Conservation (phyloP, 2,329 filamentous ascomycete genomes). For the Shiraia sp. region DNA sequence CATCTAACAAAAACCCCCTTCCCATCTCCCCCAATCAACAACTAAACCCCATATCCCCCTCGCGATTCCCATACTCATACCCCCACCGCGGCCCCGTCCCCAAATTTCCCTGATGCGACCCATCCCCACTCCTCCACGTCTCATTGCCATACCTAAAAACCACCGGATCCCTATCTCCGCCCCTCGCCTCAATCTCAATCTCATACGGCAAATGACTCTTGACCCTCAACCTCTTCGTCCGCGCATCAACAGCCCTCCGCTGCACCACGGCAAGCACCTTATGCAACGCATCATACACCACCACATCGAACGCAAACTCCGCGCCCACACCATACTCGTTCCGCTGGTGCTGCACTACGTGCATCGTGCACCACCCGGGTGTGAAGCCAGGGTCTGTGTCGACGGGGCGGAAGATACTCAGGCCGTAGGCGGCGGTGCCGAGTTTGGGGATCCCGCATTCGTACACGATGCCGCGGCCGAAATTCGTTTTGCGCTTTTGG, state of each 20-base stretch:
- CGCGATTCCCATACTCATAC: conserved; percentile 4
- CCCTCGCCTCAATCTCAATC: conserved; percentile 2
- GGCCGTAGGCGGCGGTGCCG: conserved; percentile 3
- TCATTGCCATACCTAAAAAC: conserved; percentile 4
- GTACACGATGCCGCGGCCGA: background rate
- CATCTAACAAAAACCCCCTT: no score
- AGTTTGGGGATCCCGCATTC: conserved; percentile 5
- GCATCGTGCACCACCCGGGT: conserved; percentile 4
- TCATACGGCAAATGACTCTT: conserved; percentile 3
- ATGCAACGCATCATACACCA: conserved; percentile 1
- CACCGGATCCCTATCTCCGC: conserved; percentile 3
- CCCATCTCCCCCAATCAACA: conserved; percentile 2
- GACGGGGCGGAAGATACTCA: conserved; percentile 3
- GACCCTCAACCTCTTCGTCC: background rate
- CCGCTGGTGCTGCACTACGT: conserved; percentile 4
- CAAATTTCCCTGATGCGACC: conserved; percentile 2
- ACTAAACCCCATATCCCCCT: conserved; percentile 4
- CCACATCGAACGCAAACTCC: conserved; percentile 3
- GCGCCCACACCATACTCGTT: conserved; percentile 3
- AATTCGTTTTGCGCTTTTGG: background rate
- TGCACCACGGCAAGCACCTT: conserved; percentile 1
- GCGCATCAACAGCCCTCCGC: background rate
- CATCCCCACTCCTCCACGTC: conserved; percentile 2
- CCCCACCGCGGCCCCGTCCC: conserved; percentile 1
- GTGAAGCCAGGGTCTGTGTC: conserved; percentile 1